phyloP scores from a whole-genome alignment of 2,329 filamentous ascomycete genomes.

The Scolecobasidium constrictum region DNA sequence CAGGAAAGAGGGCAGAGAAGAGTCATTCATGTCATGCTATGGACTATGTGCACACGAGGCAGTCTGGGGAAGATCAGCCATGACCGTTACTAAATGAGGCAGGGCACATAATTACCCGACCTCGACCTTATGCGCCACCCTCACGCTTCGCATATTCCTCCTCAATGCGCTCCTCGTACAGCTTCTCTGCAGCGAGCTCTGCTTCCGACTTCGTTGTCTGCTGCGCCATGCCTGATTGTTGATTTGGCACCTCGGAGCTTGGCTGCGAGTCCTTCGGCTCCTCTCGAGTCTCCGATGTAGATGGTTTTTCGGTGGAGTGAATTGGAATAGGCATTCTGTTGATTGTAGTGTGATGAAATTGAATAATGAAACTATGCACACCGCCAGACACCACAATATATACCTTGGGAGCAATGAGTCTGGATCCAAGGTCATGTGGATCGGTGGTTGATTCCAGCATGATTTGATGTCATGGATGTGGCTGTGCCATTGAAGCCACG shows the following conservation, averaged over 20 bases:
- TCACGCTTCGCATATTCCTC: conserved; percentile 29
- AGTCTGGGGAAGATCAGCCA: no score
- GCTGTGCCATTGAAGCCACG: no score
- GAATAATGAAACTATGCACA: no score
- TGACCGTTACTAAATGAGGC: background rate
- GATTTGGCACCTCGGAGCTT: background rate
- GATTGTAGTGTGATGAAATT: no score
- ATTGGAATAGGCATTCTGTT: conserved; percentile 12
- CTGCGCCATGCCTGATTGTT: background rate
- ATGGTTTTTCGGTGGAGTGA: conserved; percentile 12
- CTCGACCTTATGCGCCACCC: conserved; percentile 20
- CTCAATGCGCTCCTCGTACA: conserved; percentile 28
- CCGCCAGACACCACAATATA: no score
- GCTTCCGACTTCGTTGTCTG: conserved; percentile 17
- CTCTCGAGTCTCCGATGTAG: conserved; percentile 12
- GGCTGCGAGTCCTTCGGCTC: background rate
- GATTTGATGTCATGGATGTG: no score
- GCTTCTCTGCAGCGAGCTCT: conserved; percentile 21
- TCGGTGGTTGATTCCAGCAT: no score
- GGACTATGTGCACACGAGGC: no score
- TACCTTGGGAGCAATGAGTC: no score
- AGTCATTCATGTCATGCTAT: no score
- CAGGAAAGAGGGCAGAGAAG: no score
- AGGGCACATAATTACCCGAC: background rate
- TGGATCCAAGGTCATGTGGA: no score